phyloP scores from a whole-genome alignment of 2,329 filamentous ascomycete genomes.

The Didymella exigua region DNA sequence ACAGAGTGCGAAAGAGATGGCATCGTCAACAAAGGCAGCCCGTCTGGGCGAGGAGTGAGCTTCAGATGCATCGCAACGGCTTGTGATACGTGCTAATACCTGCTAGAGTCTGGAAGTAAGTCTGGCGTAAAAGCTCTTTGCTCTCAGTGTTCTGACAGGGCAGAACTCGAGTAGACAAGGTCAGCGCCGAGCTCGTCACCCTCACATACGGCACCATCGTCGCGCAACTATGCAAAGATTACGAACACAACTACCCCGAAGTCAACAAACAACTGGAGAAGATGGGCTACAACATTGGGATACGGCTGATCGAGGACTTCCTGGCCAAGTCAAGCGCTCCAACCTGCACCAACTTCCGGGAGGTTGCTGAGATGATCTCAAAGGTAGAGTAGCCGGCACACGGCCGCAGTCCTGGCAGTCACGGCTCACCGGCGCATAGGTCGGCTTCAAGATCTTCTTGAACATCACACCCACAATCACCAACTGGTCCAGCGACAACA shows the following conservation, averaged over 20 bases:
- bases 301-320: conserved; percentile 96
- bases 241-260: conserved; percentile 89
- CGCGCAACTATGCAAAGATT: conserved; percentile 94
- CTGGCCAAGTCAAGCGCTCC: conserved; percentile 92
- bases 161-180: conserved; percentile 94
- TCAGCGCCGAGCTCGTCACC: conserved; percentile 96
- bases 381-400: conserved; percentile 62
- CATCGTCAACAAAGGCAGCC: conserved; percentile 67
- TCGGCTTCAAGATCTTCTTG: conserved; percentile 98
- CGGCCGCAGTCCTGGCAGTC: background rate
- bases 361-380: conserved; percentile 95
- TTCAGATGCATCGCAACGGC: conserved; percentile 24
- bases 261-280: conserved; percentile 98
- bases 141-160: conserved; percentile 29
- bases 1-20: conserved; percentile 41
- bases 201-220: conserved; percentile 98
- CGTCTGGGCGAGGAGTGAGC: conserved; percentile 77
- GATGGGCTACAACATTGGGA: conserved; percentile 98
- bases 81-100: conserved; percentile 41
- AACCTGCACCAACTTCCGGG: conserved; percentile 87
- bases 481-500: conserved; percentile 95
- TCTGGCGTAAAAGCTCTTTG: conserved; percentile 25
- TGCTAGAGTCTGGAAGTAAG: conserved; percentile 89
- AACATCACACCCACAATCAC: conserved; percentile 93
- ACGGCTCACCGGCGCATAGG: conserved; percentile 56